Conservation (phyloP, 2,329 filamentous ascomycete species). For the Microdochium nivale region DNA sequence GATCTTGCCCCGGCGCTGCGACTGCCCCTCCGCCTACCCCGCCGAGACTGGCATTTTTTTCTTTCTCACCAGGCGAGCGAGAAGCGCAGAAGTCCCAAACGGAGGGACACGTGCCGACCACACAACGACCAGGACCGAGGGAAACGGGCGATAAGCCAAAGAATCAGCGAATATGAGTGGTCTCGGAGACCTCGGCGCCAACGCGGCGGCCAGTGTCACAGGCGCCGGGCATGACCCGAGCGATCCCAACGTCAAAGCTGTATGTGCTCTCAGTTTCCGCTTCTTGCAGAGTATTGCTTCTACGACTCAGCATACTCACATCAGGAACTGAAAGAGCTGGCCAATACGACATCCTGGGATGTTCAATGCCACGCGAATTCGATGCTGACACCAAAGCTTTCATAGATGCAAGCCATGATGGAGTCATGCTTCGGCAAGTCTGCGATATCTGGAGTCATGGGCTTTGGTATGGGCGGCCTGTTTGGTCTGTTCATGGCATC, state of each 20-base stretch:
- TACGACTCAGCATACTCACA: no score
- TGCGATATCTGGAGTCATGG: constrained; percentile 82
- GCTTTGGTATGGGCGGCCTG: constrained; percentile 84
- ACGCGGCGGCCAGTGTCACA: constrained; percentile 12
- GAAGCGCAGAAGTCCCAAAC: no score
- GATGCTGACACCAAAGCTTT: neutral
- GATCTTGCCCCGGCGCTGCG: no score
- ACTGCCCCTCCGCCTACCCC: no score
- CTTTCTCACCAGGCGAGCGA: no score
- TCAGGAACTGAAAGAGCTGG: no score
- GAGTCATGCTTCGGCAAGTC: constrained; percentile 89
- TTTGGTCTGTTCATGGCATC: constrained; percentile 98
- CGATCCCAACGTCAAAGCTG: constrained; percentile 44
- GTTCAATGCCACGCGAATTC: neutral
- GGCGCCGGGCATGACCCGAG: constrained; percentile 23
- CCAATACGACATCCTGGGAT: no score
- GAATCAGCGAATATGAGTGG: neutral
- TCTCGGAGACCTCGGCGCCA: neutral
- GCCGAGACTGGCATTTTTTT: no score
- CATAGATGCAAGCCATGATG: constrained; percentile 73
- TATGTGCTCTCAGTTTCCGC: constrained; percentile 19
- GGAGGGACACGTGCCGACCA: no score
- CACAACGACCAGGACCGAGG: neutral
- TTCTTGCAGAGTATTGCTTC: no score
- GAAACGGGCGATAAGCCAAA: neutral